phyloP scores from a whole-genome alignment of 768 basidiomycete genomes.

The Pulveroboletus ravenelii region DNA sequence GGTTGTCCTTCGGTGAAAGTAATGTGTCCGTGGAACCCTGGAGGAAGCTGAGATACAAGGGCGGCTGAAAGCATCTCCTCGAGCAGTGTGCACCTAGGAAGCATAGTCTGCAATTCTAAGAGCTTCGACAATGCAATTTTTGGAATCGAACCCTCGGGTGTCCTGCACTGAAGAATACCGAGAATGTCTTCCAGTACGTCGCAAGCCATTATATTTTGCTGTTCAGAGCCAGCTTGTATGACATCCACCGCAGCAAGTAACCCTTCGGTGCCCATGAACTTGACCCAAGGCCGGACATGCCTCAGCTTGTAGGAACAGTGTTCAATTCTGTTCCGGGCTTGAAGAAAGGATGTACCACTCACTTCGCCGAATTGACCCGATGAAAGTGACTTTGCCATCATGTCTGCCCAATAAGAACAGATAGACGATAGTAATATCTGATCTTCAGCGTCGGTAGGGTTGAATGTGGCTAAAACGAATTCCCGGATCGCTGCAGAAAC shows the following conservation, averaged over 20 bases:
- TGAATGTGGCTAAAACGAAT: slow-evolving; percentile 39
- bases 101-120: slow-evolving; percentile 31
- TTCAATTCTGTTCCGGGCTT: neutral
- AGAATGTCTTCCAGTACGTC: slow-evolving; percentile 37
- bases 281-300: slow-evolving; percentile 43
- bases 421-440: slow-evolving; percentile 37
- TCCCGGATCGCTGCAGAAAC: slow-evolving; percentile 35
- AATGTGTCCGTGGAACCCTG: slow-evolving; percentile 24
- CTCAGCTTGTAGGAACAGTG: slow-evolving; percentile 9
- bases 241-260: slow-evolving; percentile 44
- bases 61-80: slow-evolving; percentile 46
- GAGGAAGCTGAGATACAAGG: slow-evolving; percentile 34
- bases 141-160: neutral
- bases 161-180: slow-evolving; percentile 24
- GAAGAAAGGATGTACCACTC: neutral
- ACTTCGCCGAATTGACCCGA: slow-evolving; percentile 7
- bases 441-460: slow-evolving; percentile 35
- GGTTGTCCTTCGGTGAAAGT: slow-evolving; percentile 2
- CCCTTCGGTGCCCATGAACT: slow-evolving; percentile 42
- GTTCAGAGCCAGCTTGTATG: slow-evolving; percentile 17
- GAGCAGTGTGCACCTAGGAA: slow-evolving; percentile 36
- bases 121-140: slow-evolving; percentile 35
- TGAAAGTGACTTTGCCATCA: slow-evolving; percentile 12
- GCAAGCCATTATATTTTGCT: neutral
- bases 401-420: slow-evolving; percentile 39